A percentile compares a stretch with the other conserved stretches of the same genome.
Conservation (phyloP, 2,329 filamentous ascomycete species). For the Epichloe sibirici region DNA sequence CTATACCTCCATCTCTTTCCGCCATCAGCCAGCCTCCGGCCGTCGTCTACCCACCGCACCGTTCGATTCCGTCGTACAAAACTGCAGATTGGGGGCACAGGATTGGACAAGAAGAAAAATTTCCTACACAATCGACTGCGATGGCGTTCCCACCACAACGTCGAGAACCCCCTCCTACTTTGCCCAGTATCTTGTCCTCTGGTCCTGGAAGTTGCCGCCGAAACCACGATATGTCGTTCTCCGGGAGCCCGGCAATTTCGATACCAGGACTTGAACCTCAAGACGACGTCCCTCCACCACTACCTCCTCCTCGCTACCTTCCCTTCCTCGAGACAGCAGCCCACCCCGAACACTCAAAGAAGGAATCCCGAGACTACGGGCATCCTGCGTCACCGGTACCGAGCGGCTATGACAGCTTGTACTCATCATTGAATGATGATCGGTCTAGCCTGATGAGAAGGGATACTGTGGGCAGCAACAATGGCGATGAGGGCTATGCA, state of each 20-base stretch:
- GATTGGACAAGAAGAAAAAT: background rate
- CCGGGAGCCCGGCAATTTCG: slow-evolving; percentile 26
- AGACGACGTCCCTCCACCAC: slow-evolving; percentile 28
- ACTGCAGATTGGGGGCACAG: background rate
- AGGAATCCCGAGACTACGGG: slow-evolving; percentile 17
- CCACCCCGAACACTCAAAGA: slow-evolving; percentile 17
- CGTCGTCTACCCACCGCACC: background rate
- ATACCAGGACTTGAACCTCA: slow-evolving; percentile 27
- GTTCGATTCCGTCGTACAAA: background rate
- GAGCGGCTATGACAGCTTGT: slow-evolving; percentile 30
- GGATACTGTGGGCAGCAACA: slow-evolving; percentile 16
- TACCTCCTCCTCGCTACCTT: slow-evolving; percentile 32
- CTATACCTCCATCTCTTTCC: slow-evolving; percentile 1
- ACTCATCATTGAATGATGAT: slow-evolving; percentile 23
- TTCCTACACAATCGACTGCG: background rate
- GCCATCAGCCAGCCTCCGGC: slow-evolving; percentile 3
- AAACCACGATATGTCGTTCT: slow-evolving; percentile 21
- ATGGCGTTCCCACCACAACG: slow-evolving; percentile 27
- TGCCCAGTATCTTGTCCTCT: slow-evolving; percentile 26
- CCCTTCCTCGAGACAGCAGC: slow-evolving; percentile 23
- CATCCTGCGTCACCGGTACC: slow-evolving; percentile 18
- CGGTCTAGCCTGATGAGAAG: slow-evolving; percentile 21
- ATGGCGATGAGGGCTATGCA: slow-evolving; percentile 31
- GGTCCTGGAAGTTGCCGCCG: slow-evolving; percentile 17
- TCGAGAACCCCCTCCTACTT: slow-evolving; percentile 21